phyloP scores from a whole-genome alignment of 73 alveolate genomes.

The Blepharisma japonicum region DNA sequence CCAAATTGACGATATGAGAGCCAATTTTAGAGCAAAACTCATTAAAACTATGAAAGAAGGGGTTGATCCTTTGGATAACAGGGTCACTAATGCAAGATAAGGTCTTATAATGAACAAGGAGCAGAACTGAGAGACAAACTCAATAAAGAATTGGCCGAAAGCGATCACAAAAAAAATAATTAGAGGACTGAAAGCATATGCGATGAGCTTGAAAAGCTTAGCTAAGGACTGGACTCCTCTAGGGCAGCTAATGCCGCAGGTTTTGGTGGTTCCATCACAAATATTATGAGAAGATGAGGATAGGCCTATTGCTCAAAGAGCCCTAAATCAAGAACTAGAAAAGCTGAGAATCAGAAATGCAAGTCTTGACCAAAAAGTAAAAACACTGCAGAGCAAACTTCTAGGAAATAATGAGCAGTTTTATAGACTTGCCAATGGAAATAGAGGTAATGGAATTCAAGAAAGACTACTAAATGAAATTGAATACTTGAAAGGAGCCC shows the following conservation, averaged over 20 bases:
- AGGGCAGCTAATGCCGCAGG: slow-evolving; percentile 95
- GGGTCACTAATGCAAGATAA: slow-evolving; percentile 67
- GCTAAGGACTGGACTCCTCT: slow-evolving; percentile 98
- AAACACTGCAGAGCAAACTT: slow-evolving; percentile 36
- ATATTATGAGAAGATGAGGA: slow-evolving; percentile 90
- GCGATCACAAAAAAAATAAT: neutral
- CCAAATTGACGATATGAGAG: slow-evolving; percentile 70
- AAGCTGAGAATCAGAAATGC: neutral
- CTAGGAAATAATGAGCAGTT: slow-evolving; percentile 16
- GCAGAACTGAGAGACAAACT: slow-evolving; percentile 78
- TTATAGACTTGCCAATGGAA: neutral
- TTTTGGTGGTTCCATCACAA: slow-evolving; percentile 86
- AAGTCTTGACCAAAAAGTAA: slow-evolving; percentile 73
- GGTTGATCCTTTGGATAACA: neutral
- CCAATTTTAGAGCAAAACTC: slow-evolving; percentile 44
- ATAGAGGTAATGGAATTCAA: slow-evolving; percentile 25
- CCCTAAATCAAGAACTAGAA: neutral
- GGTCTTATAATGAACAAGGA: slow-evolving; percentile 94
- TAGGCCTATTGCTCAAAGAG: neutral
- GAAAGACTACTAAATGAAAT: slow-evolving; percentile 43
- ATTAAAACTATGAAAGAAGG: neutral
- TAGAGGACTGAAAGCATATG: slow-evolving; percentile 83
- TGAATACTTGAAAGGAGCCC: slow-evolving; percentile 36
- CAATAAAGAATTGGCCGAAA: slow-evolving; percentile 59
- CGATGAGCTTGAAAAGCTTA: slow-evolving; percentile 81